Base-by-base conservation (phyloP, 2,329 filamentous ascomycete genomes). In the Dothiorella sarmentorum region DNA sequence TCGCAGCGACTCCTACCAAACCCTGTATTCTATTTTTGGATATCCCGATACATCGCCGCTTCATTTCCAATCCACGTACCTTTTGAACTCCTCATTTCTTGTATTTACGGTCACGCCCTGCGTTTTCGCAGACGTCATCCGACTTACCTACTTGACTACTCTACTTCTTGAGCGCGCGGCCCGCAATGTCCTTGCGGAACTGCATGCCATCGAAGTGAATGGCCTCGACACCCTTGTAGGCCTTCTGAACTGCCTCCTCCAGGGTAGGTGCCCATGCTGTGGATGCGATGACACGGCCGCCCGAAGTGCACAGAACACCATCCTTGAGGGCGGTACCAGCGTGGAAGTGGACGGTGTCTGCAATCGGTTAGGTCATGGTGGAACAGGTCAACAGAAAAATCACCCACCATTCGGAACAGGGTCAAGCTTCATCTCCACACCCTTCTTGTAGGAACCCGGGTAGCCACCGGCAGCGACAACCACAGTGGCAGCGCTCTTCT, bases 391-490 rank as follows among this genome's bases (percentile, higher is more conserved):
- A 24, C n/a, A 11, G 11, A 29, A 27, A 11, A 15, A 38, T 52
- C 24, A 65, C 67, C 60, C 63, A 72, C 75, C 73, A 35, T 71
- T 63, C 11, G 73, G 71, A 82, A 88, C 64, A 74, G 78, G 42
- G 76, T 79, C 76, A 42, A 88, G 67, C 26, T 70, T 80, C 69
- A 88, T 87, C 10, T 77, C 71, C 42, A 80, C 89, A 57, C 90
- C 91, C 77, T 96, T 96, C 55, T 84, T 81, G 72, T 97, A 97
- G 3, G 61, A 59, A 6, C 87, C 89, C 4, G 94, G 94, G 71
- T 99, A 99, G 3, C 94, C 94, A 20, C 88, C 90, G 7, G 94
- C 89, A 56, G 93, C 91, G 17, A 96, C 87, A n/a, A 97, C 91
- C 31, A 99, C 91, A 1, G 93, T 97, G 62, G 91, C 91, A 68